Conservation (phyloP, 2,329 filamentous ascomycete species). For the Trichoderma sp. region DNA sequence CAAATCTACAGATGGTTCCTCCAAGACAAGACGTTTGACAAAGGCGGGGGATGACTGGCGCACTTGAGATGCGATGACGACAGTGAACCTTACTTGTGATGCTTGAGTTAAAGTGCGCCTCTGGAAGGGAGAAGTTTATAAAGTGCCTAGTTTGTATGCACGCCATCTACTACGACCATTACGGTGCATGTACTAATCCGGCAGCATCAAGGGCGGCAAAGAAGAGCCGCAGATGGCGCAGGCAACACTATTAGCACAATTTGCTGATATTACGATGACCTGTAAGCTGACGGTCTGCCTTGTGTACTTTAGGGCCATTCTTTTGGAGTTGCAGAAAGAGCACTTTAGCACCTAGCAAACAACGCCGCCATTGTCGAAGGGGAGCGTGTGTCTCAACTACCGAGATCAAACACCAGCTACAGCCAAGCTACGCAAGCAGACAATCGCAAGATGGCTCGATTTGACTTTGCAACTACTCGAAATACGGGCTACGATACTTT, state of each 20-base stretch:
- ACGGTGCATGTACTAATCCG: not conserved
- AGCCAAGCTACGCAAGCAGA: not conserved
- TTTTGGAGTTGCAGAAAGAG: not conserved
- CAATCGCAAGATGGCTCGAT: not conserved
- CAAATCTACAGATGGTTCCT: not conserved
- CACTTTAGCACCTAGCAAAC: not conserved
- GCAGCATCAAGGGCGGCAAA: not conserved
- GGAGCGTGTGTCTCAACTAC: not conserved
- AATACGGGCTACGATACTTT: conserved; percentile 3
- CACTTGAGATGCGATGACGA: conserved; percentile 1
- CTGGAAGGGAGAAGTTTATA: not conserved
- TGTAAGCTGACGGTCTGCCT: conserved; percentile 13
- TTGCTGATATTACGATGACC: not conserved
- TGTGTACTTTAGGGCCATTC: not conserved
- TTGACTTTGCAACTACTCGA: conserved; percentile 5
- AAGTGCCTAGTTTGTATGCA: not conserved
- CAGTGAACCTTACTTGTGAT: conserved; percentile 11
- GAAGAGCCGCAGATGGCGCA: not conserved
- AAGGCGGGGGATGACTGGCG: conserved; percentile 14
- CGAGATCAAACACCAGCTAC: not conserved
- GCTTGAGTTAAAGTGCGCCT: conserved; percentile 5
- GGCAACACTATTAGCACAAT: not conserved
- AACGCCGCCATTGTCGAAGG: not conserved
- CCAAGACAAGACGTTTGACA: not conserved
- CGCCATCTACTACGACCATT: not conserved